Evolutionary conservation across 2,329 filamentous ascomycete species (phyloP).

Genomic region (Aspergillus aculeatinus): DNA sequence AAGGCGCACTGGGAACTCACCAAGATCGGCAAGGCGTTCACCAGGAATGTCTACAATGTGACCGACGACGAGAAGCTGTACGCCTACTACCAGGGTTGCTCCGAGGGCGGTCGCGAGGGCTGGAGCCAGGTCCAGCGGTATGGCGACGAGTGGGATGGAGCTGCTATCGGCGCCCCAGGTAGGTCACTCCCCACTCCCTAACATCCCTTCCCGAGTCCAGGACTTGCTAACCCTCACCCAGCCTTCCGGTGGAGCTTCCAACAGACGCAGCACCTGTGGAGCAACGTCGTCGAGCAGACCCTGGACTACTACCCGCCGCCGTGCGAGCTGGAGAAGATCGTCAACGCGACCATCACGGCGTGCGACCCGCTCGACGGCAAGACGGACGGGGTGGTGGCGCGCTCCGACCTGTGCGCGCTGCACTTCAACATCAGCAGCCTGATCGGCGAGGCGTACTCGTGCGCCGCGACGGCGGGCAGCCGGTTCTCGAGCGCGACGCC

Average conservation of each 20-base stretch:
- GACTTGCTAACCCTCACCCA: not conserved
- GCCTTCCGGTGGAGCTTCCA: constrained; percentile 49
- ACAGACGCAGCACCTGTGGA: constrained; percentile 45
- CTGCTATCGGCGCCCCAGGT: constrained; percentile 45
- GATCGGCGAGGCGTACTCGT: constrained; percentile 50
- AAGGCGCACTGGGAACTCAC: constrained; percentile 55
- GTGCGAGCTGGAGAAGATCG: constrained; percentile 35
- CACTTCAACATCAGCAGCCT: constrained; percentile 48
- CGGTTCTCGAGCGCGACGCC: constrained; percentile 28
- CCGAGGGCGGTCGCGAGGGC: constrained; percentile 55
- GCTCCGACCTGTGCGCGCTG: constrained; percentile 50
- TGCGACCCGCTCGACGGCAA: constrained; percentile 58
- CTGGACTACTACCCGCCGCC: constrained; percentile 44
- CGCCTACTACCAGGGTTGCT: constrained; percentile 56
- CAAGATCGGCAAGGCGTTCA: constrained; percentile 46
- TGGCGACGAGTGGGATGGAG: constrained; percentile 50
- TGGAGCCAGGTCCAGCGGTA: constrained; percentile 54
- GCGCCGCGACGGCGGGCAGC: constrained; percentile 32
- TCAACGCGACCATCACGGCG: constrained; percentile 54
- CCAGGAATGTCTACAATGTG: constrained; percentile 43
- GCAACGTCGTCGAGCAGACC: constrained; percentile 41
- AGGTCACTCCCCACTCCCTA: not conserved
- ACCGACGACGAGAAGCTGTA: constrained; percentile 28
- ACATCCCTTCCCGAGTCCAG: not conserved
- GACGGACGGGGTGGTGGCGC: constrained; percentile 54